Evolutionary conservation across 75 land plant species (phyloP), one percentile per base, ranked within the genome.

Genomic region (Gnetum montanum): DNA sequence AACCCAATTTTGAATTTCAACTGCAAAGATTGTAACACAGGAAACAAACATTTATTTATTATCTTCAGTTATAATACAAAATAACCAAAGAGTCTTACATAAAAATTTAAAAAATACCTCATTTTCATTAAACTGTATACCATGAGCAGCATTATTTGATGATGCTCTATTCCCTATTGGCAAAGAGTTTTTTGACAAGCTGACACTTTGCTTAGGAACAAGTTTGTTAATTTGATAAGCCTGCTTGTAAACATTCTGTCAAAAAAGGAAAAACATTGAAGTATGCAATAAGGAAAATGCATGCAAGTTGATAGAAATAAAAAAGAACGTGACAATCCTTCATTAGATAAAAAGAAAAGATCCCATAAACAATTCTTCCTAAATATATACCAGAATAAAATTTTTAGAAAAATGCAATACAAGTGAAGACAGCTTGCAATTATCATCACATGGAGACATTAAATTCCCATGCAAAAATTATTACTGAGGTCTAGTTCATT

Each of bases 1-100:
- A 83, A 73, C 48, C 81, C 75, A 66, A 93, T 85, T 64, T 93
- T 93, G 65, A 73, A 93, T 46, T 93, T 93, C 65, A 93, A 86
- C 98, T 93, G 81, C 29, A 43, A 50, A 34, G 33, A 52, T 4
- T 48, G 19, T 10, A 13, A 22, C 43, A 4, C n/a, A n/a, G n/a
- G n/a, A n/a, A n/a, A n/a, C n/a, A n/a, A n/a, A n/a, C n/a, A n/a
- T n/a, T n/a, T n/a, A n/a, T n/a, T n/a, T n/a, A n/a, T n/a, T n/a
- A n/a, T n/a, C n/a, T n/a, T n/a, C n/a, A n/a, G n/a, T n/a, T n/a
- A n/a, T n/a, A n/a, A n/a, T n/a, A n/a, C n/a, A n/a, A n/a, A n/a
- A n/a, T n/a, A n/a, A n/a, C n/a, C 23, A 27, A 46, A 27, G n/a
- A 22, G 10, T 4, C 25, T 18, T n/a, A 43, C 18, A 16, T 15